phyloP scores from a whole-genome alignment of 129 eudicot species.

The Gnaphalium uliginosum region DNA sequence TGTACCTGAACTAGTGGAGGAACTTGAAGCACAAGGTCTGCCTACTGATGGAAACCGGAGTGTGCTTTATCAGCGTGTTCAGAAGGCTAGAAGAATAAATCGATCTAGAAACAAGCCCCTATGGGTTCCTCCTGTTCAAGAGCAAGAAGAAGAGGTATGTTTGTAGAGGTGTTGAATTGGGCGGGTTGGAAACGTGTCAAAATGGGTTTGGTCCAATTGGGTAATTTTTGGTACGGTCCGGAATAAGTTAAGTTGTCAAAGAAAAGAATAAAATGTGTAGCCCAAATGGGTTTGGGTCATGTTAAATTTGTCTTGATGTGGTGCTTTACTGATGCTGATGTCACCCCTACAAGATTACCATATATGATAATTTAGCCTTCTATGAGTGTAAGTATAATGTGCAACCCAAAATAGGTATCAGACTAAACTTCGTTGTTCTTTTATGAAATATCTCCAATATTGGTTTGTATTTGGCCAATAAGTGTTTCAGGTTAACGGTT shows the following conservation, averaged over 20 bases:
- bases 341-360: not conserved
- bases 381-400: not conserved
- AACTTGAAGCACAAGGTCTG: constrained; percentile 91
- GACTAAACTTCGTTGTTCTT: not conserved
- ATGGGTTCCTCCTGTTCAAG: constrained; percentile 96
- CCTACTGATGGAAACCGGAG: constrained; percentile 93
- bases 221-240: constrained; percentile 3
- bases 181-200: not conserved
- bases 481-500: not conserved
- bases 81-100: constrained; percentile 95
- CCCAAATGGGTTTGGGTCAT: not conserved
- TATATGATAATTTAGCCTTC: not conserved
- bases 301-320: not conserved
- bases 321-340: not conserved
- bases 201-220: constrained; percentile 11
- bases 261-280: not conserved
- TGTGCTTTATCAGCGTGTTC: constrained; percentile 95
- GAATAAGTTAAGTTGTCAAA: not conserved
- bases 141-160: constrained; percentile 93
- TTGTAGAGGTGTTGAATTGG: not conserved
- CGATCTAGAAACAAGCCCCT: constrained; percentile 92
- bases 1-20: constrained; percentile 84
- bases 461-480: not conserved
- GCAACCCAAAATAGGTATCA: not conserved
- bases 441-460: not conserved